Evolutionary conservation across 805 yeast genomes (phyloP).

Genomic region (Hemisphaericaspora nanyangensis): DNA sequence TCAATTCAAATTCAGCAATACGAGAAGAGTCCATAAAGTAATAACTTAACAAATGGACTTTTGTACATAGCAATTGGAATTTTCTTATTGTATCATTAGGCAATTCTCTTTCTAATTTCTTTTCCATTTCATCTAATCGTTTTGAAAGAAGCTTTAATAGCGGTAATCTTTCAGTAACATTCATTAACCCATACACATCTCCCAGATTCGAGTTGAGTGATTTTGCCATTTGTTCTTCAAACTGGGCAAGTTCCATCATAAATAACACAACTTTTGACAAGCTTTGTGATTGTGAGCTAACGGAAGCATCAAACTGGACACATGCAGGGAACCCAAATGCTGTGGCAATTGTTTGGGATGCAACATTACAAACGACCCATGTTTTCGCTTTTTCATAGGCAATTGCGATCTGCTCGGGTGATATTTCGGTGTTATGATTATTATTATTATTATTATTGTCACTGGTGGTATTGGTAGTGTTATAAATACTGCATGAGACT

Average conservation of each 20-base stretch:
- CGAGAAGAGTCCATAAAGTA: slow-evolving; percentile 66
- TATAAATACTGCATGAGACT: too few species aligned
- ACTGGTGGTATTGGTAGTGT: too few species aligned
- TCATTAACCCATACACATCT: slow-evolving; percentile 63
- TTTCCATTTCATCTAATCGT: slow-evolving; percentile 75
- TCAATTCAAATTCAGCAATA: slow-evolving; percentile 55
- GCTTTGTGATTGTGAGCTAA: slow-evolving; percentile 47
- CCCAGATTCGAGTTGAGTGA: slow-evolving; percentile 68
- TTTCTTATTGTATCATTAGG: slow-evolving; percentile 53
- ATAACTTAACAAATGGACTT: slow-evolving; percentile 80
- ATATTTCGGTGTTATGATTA: slow-evolving; percentile 21
- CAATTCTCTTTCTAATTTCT: slow-evolving; percentile 41
- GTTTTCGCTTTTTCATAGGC: slow-evolving; percentile 79
- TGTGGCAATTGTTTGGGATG: slow-evolving; percentile 84
- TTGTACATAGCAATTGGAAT: slow-evolving; percentile 65
- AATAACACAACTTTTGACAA: slow-evolving; percentile 58
- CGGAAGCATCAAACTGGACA: slow-evolving; percentile 75
- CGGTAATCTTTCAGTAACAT: slow-evolving; percentile 69
- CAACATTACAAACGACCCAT: slow-evolving; percentile 91
- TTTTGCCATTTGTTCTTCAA: slow-evolving; percentile 80
- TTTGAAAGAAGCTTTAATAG: slow-evolving; percentile 64
- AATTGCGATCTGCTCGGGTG: slow-evolving; percentile 42
- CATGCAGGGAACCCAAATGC: slow-evolving; percentile 95
- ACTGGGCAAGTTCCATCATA: slow-evolving; percentile 78
- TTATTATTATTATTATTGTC: slow-evolving; percentile 13